Evolutionary conservation across 2,329 filamentous ascomycete species (phyloP).

Genomic region (Colletotrichum sansevieriae): DNA sequence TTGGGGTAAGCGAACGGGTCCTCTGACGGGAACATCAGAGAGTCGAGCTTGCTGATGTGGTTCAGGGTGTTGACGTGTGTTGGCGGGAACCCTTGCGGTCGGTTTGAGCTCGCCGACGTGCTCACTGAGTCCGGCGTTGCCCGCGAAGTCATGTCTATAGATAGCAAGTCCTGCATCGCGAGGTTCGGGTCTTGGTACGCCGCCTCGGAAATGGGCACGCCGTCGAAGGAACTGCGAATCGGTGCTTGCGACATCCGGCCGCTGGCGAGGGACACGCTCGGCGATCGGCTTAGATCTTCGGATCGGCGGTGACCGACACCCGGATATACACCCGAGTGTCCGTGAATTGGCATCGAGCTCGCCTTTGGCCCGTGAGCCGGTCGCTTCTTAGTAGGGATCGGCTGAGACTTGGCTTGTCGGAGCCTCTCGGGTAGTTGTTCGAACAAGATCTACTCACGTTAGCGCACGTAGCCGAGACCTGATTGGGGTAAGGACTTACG

Average conservation of each 20-base stretch:
- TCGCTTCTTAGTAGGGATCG: conserved; percentile 66
- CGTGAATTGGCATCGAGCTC: conserved; percentile 47
- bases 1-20: conserved; percentile 86
- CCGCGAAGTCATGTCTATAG: conserved; percentile 59
- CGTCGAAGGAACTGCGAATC: conserved; percentile 51
- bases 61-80: conserved; percentile 53
- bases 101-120: conserved; percentile 55
- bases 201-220: conserved; percentile 48
- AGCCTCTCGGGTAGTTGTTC: conserved; percentile 83
- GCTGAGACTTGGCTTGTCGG: conserved; percentile 61
- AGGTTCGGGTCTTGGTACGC: conserved; percentile 54
- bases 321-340: conserved; percentile 48
- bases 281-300: conserved; percentile 51
- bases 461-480: background rate
- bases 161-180: conserved; percentile 58
- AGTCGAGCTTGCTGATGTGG: conserved; percentile 76
- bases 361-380: conserved; percentile 62
- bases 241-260: conserved; percentile 43
- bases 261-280: conserved; percentile 45
- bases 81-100: conserved; percentile 46
- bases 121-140: conserved; percentile 60
- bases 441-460: conserved; percentile 75
- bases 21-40: conserved; percentile 84
- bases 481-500: conserved; percentile 62
- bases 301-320: conserved; percentile 51